Evolutionary conservation across 768 basidiomycete genomes (phyloP).

Genomic region (Daedaleopsis nitida): DNA sequence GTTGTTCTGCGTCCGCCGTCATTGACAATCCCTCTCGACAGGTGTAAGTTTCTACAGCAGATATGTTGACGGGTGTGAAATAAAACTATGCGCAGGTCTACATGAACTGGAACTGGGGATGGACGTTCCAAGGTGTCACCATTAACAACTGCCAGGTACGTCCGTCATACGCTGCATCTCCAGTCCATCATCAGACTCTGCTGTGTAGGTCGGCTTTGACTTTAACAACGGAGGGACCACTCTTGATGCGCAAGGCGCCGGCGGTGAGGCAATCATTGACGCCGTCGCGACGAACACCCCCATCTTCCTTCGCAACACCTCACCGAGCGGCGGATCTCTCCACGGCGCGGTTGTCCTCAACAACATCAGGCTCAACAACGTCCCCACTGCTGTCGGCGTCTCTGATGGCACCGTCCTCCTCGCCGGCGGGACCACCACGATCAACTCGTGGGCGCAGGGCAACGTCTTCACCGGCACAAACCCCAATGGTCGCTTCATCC

Average conservation of each 20-base stretch:
- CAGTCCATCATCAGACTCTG: not conserved
- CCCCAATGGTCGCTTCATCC: conserved; percentile 45
- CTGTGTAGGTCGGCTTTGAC: conserved; percentile 25
- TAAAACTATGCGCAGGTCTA: conserved; percentile 15
- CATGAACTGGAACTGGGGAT: conserved; percentile 38
- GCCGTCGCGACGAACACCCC: conserved; percentile 62
- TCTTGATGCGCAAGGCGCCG: conserved; percentile 39
- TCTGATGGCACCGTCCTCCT: conserved; percentile 54
- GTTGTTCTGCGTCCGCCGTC: too few relatives aligned
- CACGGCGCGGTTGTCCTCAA: conserved; percentile 66
- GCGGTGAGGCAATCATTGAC: conserved; percentile 65
- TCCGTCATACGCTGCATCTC: not conserved
- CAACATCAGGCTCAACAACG: conserved; percentile 62
- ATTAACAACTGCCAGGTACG: conserved; percentile 42
- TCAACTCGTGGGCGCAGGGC: conserved; percentile 76
- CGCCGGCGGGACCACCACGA: conserved; percentile 49
- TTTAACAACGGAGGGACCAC: conserved; percentile 20
- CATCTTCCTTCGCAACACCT: conserved; percentile 56
- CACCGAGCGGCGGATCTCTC: conserved; percentile 45
- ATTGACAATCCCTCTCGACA: not conserved
- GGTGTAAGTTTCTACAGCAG: conserved; percentile 9
- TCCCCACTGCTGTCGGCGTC: conserved; percentile 61
- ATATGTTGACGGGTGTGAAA: not conserved
- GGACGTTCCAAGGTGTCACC: conserved; percentile 53
- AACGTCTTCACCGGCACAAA: conserved; percentile 64